Evolutionary conservation across 1,284 basidiomycete species (phyloP).

Genomic region (Athelia sp.): DNA sequence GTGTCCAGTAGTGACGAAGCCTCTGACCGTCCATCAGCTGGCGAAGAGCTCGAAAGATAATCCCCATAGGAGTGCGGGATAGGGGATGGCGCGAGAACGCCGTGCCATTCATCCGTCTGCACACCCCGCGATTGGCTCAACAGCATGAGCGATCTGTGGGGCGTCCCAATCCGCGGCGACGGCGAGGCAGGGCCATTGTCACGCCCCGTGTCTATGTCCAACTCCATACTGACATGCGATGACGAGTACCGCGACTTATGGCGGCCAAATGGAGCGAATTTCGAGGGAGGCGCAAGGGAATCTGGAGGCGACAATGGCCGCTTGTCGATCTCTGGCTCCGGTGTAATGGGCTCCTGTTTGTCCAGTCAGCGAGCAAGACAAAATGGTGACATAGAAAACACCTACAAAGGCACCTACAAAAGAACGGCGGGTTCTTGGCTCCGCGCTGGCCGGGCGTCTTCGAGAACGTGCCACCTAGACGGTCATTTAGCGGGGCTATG

Average conservation of each 20-base stretch:
- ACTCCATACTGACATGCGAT: slow-evolving; percentile 30
- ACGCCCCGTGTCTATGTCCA: slow-evolving; percentile 43
- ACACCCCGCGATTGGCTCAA: slow-evolving; percentile 64
- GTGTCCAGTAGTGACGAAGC: slow-evolving; percentile 61
- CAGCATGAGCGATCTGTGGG: slow-evolving; percentile 48
- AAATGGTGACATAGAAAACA: slow-evolving; percentile 1
- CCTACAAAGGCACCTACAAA: slow-evolving; percentile 41
- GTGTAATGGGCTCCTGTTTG: too few relatives aligned
- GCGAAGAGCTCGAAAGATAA: slow-evolving; percentile 36
- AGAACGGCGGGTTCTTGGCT: slow-evolving; percentile 25
- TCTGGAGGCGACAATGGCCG: slow-evolving; percentile 57
- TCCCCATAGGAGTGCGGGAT: slow-evolving; percentile 36
- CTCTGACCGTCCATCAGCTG: slow-evolving; percentile 59
- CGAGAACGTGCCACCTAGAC: slow-evolving; percentile 4
- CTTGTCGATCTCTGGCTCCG: slow-evolving; percentile 49
- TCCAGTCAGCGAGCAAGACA: too few relatives aligned
- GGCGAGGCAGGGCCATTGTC: slow-evolving; percentile 27
- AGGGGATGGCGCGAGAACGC: slow-evolving; percentile 19
- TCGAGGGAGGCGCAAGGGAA: slow-evolving; percentile 39
- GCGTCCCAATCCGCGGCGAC: slow-evolving; percentile 34
- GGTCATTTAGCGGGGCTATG: slow-evolving; percentile 1
- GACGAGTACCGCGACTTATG: slow-evolving; percentile 30
- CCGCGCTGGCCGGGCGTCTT: slow-evolving; percentile 26
- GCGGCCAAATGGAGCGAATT: slow-evolving; percentile 35
- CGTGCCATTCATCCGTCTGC: slow-evolving; percentile 60